Base-by-base conservation (phyloP, 2,329 filamentous ascomycete species). In the Fusarium piperis region DNA sequence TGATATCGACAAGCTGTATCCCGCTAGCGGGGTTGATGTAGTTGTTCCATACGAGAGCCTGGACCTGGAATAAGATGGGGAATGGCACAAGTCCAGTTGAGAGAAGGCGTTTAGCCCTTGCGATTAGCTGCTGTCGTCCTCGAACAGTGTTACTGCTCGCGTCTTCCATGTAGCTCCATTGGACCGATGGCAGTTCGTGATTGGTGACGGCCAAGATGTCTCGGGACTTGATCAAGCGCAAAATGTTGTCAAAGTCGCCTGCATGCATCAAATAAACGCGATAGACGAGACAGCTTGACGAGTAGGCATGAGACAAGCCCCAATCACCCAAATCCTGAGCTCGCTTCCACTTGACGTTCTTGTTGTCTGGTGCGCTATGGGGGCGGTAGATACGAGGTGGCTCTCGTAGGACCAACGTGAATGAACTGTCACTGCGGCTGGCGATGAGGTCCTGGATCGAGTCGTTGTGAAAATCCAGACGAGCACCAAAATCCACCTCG, bases 11-110 rank as follows among this genome's bases (percentile, higher is more conserved):
- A 6, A 93, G 75, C 1, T 76, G 67, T 0, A 82, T 52, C 0
- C 89, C 87, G 1, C 81, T 86, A 0, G 76, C 72, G 0, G 92
- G 91, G 13, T 88, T 82, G 1, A 94, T 82, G 61, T 87, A 89
- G 23, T 88, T 89, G 71, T 92, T 92, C 73, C 86, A 84, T 0
- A 90, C 88, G 6, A 95, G 80, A 16, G 85, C 86, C 57, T 92
- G 86, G 6, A 93, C 81, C 71, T 93, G 91, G 73, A 90, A 92
- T 7, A 88, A 82, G 1, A 91, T 75, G 0, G 80, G 77, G 68
- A 90, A 93, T 2, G 6, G 87, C 81, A 63, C 36, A 20, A 11
- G 64, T 5, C 59, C 58, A 0, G 58, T 30, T 2, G 35, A 18
- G 3, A 89, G 72, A 2, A 69, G 59, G 3, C 33, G 58, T 51